Evolutionary conservation across 192 early-diverging fungal species (phyloP), one percentile per base, ranked within the genome.

Genomic region (Coemansia nantahalensis): DNA sequence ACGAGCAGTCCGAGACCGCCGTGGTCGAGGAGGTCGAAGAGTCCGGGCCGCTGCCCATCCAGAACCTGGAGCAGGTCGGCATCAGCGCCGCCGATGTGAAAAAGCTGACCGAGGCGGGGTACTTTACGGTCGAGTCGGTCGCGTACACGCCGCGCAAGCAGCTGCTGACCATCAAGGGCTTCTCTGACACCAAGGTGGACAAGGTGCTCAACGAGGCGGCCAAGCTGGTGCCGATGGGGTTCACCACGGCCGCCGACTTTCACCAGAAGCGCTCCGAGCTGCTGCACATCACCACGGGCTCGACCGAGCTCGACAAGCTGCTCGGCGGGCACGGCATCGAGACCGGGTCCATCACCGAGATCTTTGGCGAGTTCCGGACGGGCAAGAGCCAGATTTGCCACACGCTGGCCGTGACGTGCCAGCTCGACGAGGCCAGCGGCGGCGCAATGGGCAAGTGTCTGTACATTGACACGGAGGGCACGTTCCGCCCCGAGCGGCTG

Each of bases 361-460:
- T 98, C 0, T 98, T 97, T 86, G 95, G 95, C 26, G 95, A 98
- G 73, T 98, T 98, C 59, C 75, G 95, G 42, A 98, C 95, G 7
- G 95, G 95, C 54, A 98, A 98, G 72, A 95, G 89, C 51, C 95
- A 98, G 62, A 54, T 98, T 12, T 97, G 95, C 65, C 95, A 98
- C 51, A 93, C 88, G 22, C 70, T 98, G 31, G 92, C 95, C 6
- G 93, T 98, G 18, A 91, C 88, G n/a, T 93, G 91, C 54, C 95
- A 97, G 80, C 79, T 98, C 26, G 94, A 94, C 14, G 76, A 82
- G 24, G 79, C 86, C 21, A 88, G 90, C 83, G 91, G 90, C 17
- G 95, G 95, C 6, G 95, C 86, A 4, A 91, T 90, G 68, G 95
- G 95, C 37, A 93, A 90, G 54, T 95, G 93, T 42, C 62, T 98